Conservation (phyloP, 1,139 yeast species). For the Diutina scorzettiae region DNA sequence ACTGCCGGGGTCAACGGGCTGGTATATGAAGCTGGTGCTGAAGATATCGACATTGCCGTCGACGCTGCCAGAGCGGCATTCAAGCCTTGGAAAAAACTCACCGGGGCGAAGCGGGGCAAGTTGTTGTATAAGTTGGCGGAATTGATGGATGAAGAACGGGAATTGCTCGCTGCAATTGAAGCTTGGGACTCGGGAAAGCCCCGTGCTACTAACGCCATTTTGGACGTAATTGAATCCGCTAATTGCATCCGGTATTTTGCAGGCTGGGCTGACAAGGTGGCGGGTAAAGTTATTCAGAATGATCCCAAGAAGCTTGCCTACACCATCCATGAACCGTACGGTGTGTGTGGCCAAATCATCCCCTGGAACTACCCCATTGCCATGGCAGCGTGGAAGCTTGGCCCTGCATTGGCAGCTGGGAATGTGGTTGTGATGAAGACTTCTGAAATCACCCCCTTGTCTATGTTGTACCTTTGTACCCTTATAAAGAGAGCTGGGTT, state of each 20-base stretch:
- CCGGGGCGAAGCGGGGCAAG: slow-evolving; percentile 44
- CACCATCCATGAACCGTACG: slow-evolving; percentile 67
- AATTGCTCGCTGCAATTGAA: slow-evolving; percentile 53
- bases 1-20: slow-evolving; percentile 57
- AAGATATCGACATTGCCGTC: slow-evolving; percentile 72
- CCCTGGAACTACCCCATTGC: slow-evolving; percentile 56
- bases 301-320: slow-evolving; percentile 52
- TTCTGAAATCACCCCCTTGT: slow-evolving; percentile 56
- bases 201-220: slow-evolving; percentile 34
- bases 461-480: slow-evolving; percentile 42
- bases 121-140: slow-evolving; percentile 50
- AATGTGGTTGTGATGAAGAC: slow-evolving; percentile 53
- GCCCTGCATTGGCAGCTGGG: slow-evolving; percentile 61
- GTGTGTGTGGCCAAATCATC: slow-evolving; percentile 69
- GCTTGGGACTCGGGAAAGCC: slow-evolving; percentile 79
- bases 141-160: slow-evolving; percentile 43
- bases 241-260: slow-evolving; percentile 58
- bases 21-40: slow-evolving; percentile 54
- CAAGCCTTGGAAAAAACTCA: slow-evolving; percentile 33
- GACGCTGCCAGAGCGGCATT: slow-evolving; percentile 61
- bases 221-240: slow-evolving; percentile 51
- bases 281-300: slow-evolving; percentile 57
- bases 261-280: slow-evolving; percentile 75
- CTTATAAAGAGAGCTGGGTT: slow-evolving; percentile 53
- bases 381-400: slow-evolving; percentile 51